Conservation (phyloP, 2,329 filamentous ascomycete genomes). For the Diaporthe capsici region DNA sequence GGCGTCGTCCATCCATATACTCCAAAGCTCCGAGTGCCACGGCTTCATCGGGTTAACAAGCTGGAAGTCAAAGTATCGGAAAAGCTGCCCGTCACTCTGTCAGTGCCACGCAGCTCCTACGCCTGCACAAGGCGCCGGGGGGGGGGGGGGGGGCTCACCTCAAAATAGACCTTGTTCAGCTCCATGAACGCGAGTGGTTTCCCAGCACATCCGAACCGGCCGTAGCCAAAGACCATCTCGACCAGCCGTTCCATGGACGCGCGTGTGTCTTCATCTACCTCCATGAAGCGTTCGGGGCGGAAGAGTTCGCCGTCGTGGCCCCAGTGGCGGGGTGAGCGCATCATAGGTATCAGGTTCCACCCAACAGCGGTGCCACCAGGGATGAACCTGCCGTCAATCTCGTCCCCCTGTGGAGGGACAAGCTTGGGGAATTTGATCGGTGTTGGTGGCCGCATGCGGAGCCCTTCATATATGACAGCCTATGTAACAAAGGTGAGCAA, state of each 20-base stretch:
- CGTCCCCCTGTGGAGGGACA: slow-evolving; percentile 48
- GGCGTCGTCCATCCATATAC: slow-evolving; percentile 7
- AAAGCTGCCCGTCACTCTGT: neutral
- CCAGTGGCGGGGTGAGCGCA: slow-evolving; percentile 35
- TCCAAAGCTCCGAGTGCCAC: slow-evolving; percentile 20
- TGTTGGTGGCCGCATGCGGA: slow-evolving; percentile 30
- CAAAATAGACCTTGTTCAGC: slow-evolving; percentile 58
- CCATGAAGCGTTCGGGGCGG: slow-evolving; percentile 71
- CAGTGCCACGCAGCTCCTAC: neutral
- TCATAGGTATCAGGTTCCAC: slow-evolving; percentile 39
- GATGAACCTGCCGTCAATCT: slow-evolving; percentile 49
- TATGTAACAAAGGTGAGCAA: neutral
- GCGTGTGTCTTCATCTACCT: slow-evolving; percentile 54
- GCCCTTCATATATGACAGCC: slow-evolving; percentile 35
- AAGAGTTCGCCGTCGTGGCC: slow-evolving; percentile 72
- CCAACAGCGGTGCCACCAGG: slow-evolving; percentile 49
- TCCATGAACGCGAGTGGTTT: slow-evolving; percentile 60
- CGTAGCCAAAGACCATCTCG: slow-evolving; percentile 57
- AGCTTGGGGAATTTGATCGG: slow-evolving; percentile 42
- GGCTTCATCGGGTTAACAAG: slow-evolving; percentile 28
- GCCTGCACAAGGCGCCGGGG: rapidly evolving
- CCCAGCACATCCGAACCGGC: slow-evolving; percentile 57
- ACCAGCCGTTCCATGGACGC: slow-evolving; percentile 51
- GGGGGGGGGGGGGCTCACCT: slow-evolving; percentile 47
- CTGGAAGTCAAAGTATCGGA: slow-evolving; percentile 40